A percentile compares a stretch with the other conserved stretches of the same genome.
phyloP scores from a whole-genome alignment of 1,284 basidiomycete species.

The Wolfiporia cocos region DNA sequence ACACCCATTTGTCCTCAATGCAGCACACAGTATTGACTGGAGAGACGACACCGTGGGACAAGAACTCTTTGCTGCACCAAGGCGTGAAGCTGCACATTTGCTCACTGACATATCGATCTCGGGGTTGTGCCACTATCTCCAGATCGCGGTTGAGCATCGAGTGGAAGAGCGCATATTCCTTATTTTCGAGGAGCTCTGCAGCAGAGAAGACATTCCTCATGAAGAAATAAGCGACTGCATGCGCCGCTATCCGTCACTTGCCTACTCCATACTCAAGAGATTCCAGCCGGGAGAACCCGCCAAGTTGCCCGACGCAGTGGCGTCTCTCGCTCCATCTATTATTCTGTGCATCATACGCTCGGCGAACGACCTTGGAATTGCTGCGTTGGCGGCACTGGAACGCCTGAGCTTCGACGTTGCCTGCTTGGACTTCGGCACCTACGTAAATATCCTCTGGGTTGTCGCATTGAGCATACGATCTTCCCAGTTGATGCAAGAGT shows the following conservation, averaged over 20 bases:
- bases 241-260: conserved; percentile 42
- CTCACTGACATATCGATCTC: conserved; percentile 6
- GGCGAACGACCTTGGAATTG: conserved; percentile 46
- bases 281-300: conserved; percentile 35
- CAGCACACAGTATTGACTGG: conserved; percentile 40
- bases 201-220: conserved; percentile 26
- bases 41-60: conserved; percentile 12
- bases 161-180: conserved; percentile 48
- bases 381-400: conserved; percentile 50
- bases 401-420: conserved; percentile 40
- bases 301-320: conserved; percentile 26
- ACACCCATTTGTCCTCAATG: conserved; percentile 32
- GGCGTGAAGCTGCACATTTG: conserved; percentile 8
- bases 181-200: conserved; percentile 37
- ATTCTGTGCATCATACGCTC: conserved; percentile 44
- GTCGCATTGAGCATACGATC: conserved; percentile 43
- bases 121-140: conserved; percentile 15
- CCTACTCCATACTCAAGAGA: conserved; percentile 43
- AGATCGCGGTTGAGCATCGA: conserved; percentile 34
- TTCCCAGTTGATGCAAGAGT: conserved; percentile 46
- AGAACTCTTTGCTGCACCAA: conserved; percentile 7
- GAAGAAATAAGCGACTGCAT: conserved; percentile 36
- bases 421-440: conserved; percentile 33
- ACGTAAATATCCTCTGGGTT: conserved; percentile 46
- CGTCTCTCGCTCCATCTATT: conserved; percentile 29